phyloP scores from a whole-genome alignment of 805 yeast genomes.

The Millerago galiae region DNA sequence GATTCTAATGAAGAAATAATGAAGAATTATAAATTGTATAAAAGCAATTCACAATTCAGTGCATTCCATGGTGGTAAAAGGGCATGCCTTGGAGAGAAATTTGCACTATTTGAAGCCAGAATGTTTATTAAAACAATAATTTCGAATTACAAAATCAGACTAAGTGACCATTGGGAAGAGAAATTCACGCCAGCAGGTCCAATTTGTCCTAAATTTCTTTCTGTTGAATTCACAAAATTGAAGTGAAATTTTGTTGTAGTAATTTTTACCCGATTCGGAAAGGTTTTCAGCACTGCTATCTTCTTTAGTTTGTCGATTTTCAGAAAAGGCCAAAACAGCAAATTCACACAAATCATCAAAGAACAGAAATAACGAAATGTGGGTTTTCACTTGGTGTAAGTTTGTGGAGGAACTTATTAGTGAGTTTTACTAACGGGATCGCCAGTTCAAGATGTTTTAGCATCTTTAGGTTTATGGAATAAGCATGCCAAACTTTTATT shows the following conservation, averaged over 20 bases:
- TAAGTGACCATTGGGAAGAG: conserved; percentile 42
- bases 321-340: conserved; percentile 1
- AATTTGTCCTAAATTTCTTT: conserved; percentile 38
- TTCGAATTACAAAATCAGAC: conserved; percentile 27
- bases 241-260: neutral
- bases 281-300: neutral
- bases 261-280: neutral
- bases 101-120: conserved; percentile 43
- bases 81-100: conserved; percentile 55
- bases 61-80: conserved; percentile 56
- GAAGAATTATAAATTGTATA: conserved; percentile 35
- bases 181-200: conserved; percentile 55
- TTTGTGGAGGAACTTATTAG: conserved; percentile 3
- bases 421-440: neutral
- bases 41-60: conserved; percentile 39
- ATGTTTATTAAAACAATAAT: conserved; percentile 33
- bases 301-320: neutral
- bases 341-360: neutral
- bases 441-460: conserved; percentile 47
- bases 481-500: conserved; percentile 94
- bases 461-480: conserved; percentile 80
- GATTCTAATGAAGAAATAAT: conserved; percentile 29
- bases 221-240: conserved; percentile 2
- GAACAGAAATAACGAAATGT: conserved; percentile 25
- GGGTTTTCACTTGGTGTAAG: conserved; percentile 42